Conservation (phyloP, 73 alveolate species). For the Breviolum minutum region DNA sequence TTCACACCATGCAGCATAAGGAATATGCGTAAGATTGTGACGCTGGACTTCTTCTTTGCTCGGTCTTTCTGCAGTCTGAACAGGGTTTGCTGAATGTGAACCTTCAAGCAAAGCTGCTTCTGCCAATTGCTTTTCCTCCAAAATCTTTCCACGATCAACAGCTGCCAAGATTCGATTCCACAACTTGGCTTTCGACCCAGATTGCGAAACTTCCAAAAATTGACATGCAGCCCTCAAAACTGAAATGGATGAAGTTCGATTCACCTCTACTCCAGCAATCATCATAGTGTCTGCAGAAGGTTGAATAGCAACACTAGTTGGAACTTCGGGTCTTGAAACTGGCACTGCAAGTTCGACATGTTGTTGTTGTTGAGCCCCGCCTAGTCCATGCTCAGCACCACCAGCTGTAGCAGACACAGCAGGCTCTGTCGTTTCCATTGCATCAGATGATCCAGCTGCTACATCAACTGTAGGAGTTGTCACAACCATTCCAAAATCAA, state of each 20-base stretch:
- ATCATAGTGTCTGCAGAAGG: not conserved
- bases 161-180: not conserved
- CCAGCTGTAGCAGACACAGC: not conserved
- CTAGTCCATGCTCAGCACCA: not conserved
- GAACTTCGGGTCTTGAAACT: not conserved
- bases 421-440: not conserved
- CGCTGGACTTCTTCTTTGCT: not conserved
- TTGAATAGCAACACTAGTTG: not conserved
- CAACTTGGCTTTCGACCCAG: not conserved
- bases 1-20: slow-evolving; percentile 1
- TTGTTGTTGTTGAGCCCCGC: not conserved
- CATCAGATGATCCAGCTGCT: not conserved
- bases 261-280: not conserved
- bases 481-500: not conserved
- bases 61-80: not conserved
- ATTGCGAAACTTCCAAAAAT: not conserved
- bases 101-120: not conserved
- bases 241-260: not conserved
- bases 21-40: not conserved
- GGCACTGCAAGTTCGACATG: not conserved
- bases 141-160: not conserved
- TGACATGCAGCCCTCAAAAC: not conserved
- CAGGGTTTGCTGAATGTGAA: not conserved
- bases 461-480: not conserved
- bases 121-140: not conserved